A percentile compares a stretch with the other conserved stretches of the same genome.
Evolutionary conservation across 805 yeast genomes (phyloP).

Genomic region (Kodamaea neixiangensis): DNA sequence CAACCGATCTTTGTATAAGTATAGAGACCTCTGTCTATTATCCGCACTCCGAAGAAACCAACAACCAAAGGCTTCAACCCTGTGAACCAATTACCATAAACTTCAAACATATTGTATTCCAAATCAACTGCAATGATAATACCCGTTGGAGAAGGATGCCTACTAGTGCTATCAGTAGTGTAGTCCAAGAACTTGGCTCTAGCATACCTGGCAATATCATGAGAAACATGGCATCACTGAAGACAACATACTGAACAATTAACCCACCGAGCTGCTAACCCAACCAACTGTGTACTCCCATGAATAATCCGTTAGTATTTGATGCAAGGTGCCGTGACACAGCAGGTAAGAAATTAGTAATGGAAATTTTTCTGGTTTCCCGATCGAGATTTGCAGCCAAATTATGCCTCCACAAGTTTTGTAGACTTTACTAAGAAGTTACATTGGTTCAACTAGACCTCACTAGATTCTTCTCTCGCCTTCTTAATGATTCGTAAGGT

Average conservation of each 20-base stretch:
- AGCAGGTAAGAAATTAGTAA: background rate
- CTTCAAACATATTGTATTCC: constrained; percentile 94
- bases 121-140: constrained; percentile 86
- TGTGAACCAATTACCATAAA: constrained; percentile 97
- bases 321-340: background rate
- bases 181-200: constrained; percentile 92
- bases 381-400: background rate
- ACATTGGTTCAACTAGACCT: background rate
- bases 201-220: constrained; percentile 91
- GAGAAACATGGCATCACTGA: too few species aligned
- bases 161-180: constrained; percentile 79
- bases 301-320: background rate
- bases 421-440: background rate
- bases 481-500: too few species aligned
- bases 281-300: background rate
- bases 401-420: background rate
- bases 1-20: too few species aligned
- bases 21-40: too few species aligned
- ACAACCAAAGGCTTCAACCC: constrained; percentile 86
- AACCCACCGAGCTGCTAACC: too few species aligned
- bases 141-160: constrained; percentile 94
- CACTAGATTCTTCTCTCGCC: background rate
- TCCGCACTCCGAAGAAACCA: too few species aligned
- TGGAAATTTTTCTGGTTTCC: background rate
- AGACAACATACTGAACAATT: too few species aligned